Base-by-base conservation (phyloP, 306 rosid species). In the Cicer cuneatum region DNA sequence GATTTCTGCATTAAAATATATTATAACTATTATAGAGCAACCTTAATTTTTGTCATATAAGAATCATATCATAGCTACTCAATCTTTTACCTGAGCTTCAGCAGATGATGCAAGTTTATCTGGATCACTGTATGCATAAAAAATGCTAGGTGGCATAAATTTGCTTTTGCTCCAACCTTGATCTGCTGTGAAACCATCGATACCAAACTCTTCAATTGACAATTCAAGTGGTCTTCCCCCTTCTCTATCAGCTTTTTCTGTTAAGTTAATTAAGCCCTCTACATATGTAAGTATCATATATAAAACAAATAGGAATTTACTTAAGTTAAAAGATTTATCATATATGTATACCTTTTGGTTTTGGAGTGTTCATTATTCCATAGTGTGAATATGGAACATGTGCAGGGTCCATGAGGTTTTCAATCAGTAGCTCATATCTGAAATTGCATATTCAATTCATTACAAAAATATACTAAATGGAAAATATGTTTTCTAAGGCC, bases 321-420 rank as follows among this genome's bases (percentile, higher is more conserved):
- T 51, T 19, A 46, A 19, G 78, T 62, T 33, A 58, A 71, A 62
- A 29, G 18, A 64, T 43, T 43, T 51, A 61, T 45, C 77, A 73
- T 80, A 69, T 79, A 74, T 84, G 72, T 86, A 71, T 88, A 66
- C 91, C 83, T 85, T 86, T 86, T 19, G 90, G 86, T 71, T 68
- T 5, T 24, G 14, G 86, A 68, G 83, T 56, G 75, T 18, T 82
- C 89, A 90, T 82, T 78, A 94, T 35, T 75, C 93, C 87, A 76
- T 86, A 85, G 78, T 89, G 96, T 4, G 99, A 90, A 67, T 94
- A 92, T 29, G 97, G 89, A 84, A 89, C 89, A 80, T 92, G 98
- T 49, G 98, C 82, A 81, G 98, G 99, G 79, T 90, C 96, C 97
- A 90, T 89, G 45, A 90, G 98, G 83, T 94, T 94, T 80, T 94